Evolutionary conservation across 2,329 filamentous ascomycete genomes (phyloP), one percentile per base, ranked within the genome.

Genomic region (Fusarium poae): DNA sequence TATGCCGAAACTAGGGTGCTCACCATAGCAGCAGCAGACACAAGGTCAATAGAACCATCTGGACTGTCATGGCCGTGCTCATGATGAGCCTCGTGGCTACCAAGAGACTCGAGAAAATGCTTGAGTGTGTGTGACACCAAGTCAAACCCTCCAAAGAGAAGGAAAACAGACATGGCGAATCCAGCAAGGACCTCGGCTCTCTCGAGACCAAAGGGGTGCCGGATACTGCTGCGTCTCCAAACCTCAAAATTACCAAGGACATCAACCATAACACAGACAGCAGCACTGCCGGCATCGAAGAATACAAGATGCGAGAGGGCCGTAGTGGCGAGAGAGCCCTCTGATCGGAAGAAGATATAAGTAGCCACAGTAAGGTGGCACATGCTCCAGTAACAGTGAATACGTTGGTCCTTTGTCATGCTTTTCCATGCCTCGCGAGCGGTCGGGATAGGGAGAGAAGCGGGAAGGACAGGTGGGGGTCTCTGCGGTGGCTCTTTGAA

Each of bases 91-190:
- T 90, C 86, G 74, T 97, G 93, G 55, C 74, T 62, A 15, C 80
- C 79, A 27, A 81, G 67, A 3, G 76, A 76, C 79, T 97, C 95
- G 13, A 99, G 87, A n/a, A 94, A 87, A 79, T 99, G 95, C 77
- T 97, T 96, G 18, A 97, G 84, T 63, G 93, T 95, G 78, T 99
- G 96, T 40, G 93, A 97, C 65, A 99, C 91, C 49, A 99, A 88
- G 74, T 99, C 96, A 74, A 98, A 91, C 21, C 95, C 95, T 84
- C 97, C 97, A 80, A 99, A 99, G n/a, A 97, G 88, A 15, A 99
- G 87, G 65, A 97, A 93, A 39, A 99, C 92, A 52, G 94, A 97
- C 89, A 98, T 93, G 64, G 94, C 96, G 70, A 99, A 97, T 20
- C 96, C 96, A 35, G 94, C 94, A 18, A 99, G 87, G 7, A 99